A percentile compares a stretch with the other conserved stretches of the same genome.
These are phyloP conservation scores for Arabidopsis thaliana DNA, from an alignment of 345 rosid species.

Conservation along the genomic window DNA sequence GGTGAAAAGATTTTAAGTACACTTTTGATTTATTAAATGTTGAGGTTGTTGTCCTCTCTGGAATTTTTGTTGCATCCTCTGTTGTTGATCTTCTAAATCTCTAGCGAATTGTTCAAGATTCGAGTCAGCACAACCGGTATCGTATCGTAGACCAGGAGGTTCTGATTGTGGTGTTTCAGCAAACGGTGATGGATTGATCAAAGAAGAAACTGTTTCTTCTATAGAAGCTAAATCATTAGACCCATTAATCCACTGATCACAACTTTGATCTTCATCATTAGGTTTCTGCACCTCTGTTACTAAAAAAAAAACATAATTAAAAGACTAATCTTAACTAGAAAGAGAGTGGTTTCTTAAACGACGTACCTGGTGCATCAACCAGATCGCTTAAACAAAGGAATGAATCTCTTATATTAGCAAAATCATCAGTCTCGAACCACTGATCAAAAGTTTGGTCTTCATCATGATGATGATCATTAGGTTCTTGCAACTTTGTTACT, in stretches of 20 bases:
- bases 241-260: not conserved
- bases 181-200: not conserved
- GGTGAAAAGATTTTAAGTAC: too few species aligned
- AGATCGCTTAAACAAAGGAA: not conserved
- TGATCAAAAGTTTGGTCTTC: not conserved
- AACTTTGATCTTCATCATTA: not conserved
- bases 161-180: not conserved
- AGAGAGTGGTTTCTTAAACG: slow-evolving; percentile 15
- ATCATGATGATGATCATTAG: not conserved
- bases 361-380: slow-evolving; percentile 1
- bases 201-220: not conserved
- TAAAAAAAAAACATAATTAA: not conserved
- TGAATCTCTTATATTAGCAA: not conserved
- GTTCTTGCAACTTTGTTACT: not conserved
- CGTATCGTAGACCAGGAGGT: not conserved
- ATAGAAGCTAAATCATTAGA: not conserved
- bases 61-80: not conserved
- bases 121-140: not conserved
- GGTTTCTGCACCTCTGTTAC: not conserved
- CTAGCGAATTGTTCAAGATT: not conserved
- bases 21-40: too few species aligned
- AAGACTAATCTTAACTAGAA: not conserved
- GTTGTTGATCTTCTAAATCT: slow-evolving; percentile 9
- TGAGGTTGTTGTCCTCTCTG: too few species aligned
- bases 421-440: not conserved